Evolutionary conservation across 495 filamentous ascomycete species (phyloP), one percentile per base, ranked within the genome.

Genomic region (Chaetomium fimeti): DNA sequence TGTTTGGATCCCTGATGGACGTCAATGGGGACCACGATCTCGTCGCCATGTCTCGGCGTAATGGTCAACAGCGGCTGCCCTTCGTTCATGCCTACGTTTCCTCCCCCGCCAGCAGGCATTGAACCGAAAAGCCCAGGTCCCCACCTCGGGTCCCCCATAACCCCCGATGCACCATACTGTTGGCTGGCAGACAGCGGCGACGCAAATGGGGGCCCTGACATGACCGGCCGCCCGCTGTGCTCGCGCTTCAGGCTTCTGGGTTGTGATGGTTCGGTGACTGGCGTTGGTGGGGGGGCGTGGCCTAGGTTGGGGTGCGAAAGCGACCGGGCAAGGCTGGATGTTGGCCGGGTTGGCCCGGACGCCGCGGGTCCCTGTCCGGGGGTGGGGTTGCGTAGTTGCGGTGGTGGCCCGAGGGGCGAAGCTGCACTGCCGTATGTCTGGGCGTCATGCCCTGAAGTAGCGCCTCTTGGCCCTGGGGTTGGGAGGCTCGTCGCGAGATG

Each of bases 1-100:
- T 87, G 87, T 66, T 89, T 91, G 62, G 90, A 96, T 24, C 88
- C 93, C 65, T 88, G 87, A 65, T 92, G 91, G 67, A 90, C 83
- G 70, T 95, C 79, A 63, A 91, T 85, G 60, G 87, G 86, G 61
- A 93, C 89, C 76, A 72, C 74, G 66, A 83, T 75, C 36, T 79
- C 71, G 52, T 81, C 77, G 13, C 84, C 83, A 70, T 66, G 73
- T 60, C 49, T 64, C 43, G 69, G 78, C 53, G 66, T 78, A 43
- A 75, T 79, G 36, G 72, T 77, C 66, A 77, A 75, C 28, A 71
- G 73, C 52, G 73, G 78, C 66, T 79, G 77, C 9, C 69, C 77
- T n/a, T 75, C 71, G 45, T 76, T 74, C 8, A 82, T 76, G 3
- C 75, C 68, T 9, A 79, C 68, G 38, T 55, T 69, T 59, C 68